Evolutionary conservation across 106 monocot genomes (phyloP).

Genomic region (Alisma plantagoaquatica): DNA sequence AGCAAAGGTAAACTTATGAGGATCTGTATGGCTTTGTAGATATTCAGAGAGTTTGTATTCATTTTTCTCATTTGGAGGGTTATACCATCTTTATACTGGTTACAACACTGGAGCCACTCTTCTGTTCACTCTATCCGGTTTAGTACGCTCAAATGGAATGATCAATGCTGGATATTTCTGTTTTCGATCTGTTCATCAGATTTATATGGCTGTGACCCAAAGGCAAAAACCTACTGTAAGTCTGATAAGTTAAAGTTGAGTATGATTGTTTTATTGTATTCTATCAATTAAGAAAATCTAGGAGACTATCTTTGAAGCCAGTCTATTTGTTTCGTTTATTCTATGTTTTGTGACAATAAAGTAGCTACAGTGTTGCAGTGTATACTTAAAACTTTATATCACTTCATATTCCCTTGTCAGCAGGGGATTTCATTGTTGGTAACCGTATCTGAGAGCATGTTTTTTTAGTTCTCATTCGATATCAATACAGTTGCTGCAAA

Average conservation of each 20-base stretch:
- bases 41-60: slow-evolving; percentile 13
- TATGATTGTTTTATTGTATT: neutral
- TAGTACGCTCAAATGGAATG: slow-evolving; percentile 3
- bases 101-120: neutral
- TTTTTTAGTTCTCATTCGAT: too few species aligned
- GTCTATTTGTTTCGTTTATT: neutral
- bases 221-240: neutral
- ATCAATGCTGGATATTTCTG: slow-evolving; percentile 7
- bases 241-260: neutral
- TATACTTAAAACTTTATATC: neutral
- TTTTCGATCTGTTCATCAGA: neutral
- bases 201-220: neutral
- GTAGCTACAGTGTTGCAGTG: neutral
- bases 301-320: too few species aligned
- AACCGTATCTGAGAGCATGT: too few species aligned
- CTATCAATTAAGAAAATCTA: too few species aligned
- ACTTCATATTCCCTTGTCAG: too few species aligned
- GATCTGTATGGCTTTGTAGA: neutral
- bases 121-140: slow-evolving; percentile 7
- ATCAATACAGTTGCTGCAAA: too few species aligned
- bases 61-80: slow-evolving; percentile 7
- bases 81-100: slow-evolving; percentile 3
- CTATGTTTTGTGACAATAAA: neutral
- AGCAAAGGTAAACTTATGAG: neutral
- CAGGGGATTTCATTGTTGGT: too few species aligned